Conservation (phyloP, 2,329 filamentous ascomycete species). For the Alternaria sp. region DNA sequence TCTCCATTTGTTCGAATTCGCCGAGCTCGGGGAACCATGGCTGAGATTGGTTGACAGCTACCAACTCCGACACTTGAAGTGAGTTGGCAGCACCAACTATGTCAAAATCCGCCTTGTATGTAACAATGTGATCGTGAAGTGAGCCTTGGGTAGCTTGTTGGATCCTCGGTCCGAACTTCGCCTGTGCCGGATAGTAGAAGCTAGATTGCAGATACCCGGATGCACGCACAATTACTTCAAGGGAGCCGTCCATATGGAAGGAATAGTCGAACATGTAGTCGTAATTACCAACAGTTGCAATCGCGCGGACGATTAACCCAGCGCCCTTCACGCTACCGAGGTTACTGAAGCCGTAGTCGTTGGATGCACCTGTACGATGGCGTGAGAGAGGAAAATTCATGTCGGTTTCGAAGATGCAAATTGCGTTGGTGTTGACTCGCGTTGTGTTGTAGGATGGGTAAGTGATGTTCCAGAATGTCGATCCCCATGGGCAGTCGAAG, state of each 20-base stretch:
- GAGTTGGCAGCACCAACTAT: constrained; percentile 47
- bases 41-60: not conserved
- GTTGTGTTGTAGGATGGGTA: constrained; percentile 58
- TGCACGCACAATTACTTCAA: constrained; percentile 47
- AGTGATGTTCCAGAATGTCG: constrained; percentile 60
- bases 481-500: constrained; percentile 63
- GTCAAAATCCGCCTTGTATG: constrained; percentile 51
- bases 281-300: constrained; percentile 57
- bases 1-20: constrained; percentile 40
- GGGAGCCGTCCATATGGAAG: constrained; percentile 44
- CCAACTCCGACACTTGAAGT: constrained; percentile 39
- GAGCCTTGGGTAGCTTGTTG: constrained; percentile 48
- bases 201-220: constrained; percentile 44
- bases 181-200: constrained; percentile 45
- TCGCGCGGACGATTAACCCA: constrained; percentile 48
- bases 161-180: constrained; percentile 51
- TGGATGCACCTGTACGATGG: constrained; percentile 36
- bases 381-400: constrained; percentile 46
- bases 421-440: constrained; percentile 49
- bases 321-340: constrained; percentile 43
- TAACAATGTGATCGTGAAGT: constrained; percentile 40
- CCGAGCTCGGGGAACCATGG: constrained; percentile 49
- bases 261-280: constrained; percentile 49
- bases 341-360: constrained; percentile 35
- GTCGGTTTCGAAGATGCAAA: constrained; percentile 53